Evolutionary conservation across 2,329 filamentous ascomycete genomes (phyloP).

Genomic region (Zymoseptoria crescenta): DNA sequence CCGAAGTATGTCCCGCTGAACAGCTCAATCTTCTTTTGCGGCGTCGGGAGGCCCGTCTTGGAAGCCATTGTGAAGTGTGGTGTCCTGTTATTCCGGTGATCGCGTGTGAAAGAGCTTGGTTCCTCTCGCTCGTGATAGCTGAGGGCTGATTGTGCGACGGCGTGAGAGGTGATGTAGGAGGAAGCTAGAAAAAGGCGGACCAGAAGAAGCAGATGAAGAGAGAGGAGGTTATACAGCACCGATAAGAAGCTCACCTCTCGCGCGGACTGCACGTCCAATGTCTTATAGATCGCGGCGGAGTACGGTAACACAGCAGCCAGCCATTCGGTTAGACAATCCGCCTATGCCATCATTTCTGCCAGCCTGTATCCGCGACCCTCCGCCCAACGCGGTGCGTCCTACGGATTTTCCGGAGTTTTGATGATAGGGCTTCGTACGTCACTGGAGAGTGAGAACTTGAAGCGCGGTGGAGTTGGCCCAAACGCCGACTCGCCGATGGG

Average conservation of each 20-base stretch:
- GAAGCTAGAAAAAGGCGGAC: too few relatives aligned
- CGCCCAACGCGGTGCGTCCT: background rate
- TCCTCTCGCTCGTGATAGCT: background rate
- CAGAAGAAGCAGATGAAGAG: background rate
- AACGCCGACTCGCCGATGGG: background rate
- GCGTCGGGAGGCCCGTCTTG: constrained; percentile 39
- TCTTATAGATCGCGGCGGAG: background rate
- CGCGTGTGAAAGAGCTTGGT: background rate
- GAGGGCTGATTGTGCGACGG: background rate
- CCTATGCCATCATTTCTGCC: background rate
- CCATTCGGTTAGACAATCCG: background rate
- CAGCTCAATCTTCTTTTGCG: constrained; percentile 69
- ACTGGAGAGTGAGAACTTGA: background rate
- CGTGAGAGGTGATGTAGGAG: background rate
- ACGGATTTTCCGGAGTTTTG: background rate
- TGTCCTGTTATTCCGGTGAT: background rate
- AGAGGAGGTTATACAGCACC: background rate
- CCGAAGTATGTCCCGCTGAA: constrained; percentile 77
- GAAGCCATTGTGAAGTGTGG: background rate
- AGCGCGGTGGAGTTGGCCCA: background rate
- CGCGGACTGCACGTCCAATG: background rate
- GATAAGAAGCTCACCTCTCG: background rate
- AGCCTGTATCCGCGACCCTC: background rate
- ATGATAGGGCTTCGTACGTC: background rate
- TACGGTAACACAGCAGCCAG: background rate